Evolutionary conservation across 2,329 filamentous ascomycete genomes (phyloP), one percentile per base, ranked within the genome.

Genomic region (Ceratocystis ficicola): DNA sequence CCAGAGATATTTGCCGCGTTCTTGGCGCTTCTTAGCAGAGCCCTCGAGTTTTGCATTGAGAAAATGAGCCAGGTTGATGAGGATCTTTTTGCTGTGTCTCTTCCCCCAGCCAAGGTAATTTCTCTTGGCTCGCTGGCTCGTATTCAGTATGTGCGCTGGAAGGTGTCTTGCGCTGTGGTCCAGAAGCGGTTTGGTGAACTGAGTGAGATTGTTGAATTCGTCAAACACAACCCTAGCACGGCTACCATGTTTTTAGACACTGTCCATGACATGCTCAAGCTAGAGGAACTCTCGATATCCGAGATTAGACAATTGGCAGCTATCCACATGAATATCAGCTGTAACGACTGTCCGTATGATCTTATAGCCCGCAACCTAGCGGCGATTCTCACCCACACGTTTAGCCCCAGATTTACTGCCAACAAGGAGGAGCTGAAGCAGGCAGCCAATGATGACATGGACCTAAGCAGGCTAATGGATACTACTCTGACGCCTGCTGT

Each of bases 131-230:
- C 66, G 2, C 44, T 68, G 25, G 60, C 66, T 17, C 63, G 64
- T 3, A 65, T 66, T 46, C 66, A 68, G 32, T 68, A 68, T 44
- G 52, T 68, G 36, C 66, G 64, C 20, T 68, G 66, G 66, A 50
- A 44, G 25, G 60, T 62, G 17, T 60, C 64, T 8, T 25, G 65
- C 7, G 59, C 63, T 8, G 52, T 68, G 20, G 61, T 63, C 8
- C 55, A 22, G 41, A 57, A 66, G 50, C 32, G 46, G 44, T 63
- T 59, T 44, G 5, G 60, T 20, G 46, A 62, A 32, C 30, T 65
- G 25, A 28, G 28, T 5, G 41, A 46, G 10, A 30, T 60, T 28
- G 59, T 52, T 3, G 41, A 44, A 12, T 65, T 65, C 36, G 36
- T 67, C 5, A 8, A n/a, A 15, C 28, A 50, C n/a, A 61, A 62